These are phyloP conservation scores for Phytophthora gonapodyides DNA, from an alignment of 352 stramenopile species.

Conservation along the genomic window DNA sequence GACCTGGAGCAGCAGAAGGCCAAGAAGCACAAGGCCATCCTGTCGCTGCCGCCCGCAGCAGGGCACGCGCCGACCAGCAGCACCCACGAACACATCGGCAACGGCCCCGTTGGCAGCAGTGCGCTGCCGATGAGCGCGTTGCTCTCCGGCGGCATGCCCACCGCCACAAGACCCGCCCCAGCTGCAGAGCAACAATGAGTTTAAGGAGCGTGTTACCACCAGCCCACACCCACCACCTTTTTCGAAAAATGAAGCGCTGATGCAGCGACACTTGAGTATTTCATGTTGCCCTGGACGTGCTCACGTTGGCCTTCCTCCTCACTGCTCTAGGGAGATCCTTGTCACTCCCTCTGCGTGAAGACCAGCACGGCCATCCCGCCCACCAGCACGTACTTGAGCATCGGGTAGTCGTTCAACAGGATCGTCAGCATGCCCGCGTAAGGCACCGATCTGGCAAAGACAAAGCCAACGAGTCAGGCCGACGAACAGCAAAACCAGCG, in stretches of 20 bases:
- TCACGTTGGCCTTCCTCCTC: not conserved
- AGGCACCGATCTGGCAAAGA: slow-evolving; percentile 83
- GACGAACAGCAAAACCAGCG: slow-evolving; percentile 4
- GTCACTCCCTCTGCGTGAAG: slow-evolving; percentile 81
- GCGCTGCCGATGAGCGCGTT: slow-evolving; percentile 43
- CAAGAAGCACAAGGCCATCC: slow-evolving; percentile 23
- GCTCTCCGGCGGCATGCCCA: slow-evolving; percentile 26
- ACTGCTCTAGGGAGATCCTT: not conserved
- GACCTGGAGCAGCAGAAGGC: slow-evolving; percentile 41
- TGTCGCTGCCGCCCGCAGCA: slow-evolving; percentile 3
- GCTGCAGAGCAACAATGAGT: slow-evolving; percentile 37
- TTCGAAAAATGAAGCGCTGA: slow-evolving; percentile 38
- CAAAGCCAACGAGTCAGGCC: slow-evolving; percentile 15
- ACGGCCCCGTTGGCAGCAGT: slow-evolving; percentile 28
- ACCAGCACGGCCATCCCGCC: slow-evolving; percentile 81
- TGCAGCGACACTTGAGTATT: slow-evolving; percentile 41
- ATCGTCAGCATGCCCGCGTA: slow-evolving; percentile 99
- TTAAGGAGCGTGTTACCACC: slow-evolving; percentile 21
- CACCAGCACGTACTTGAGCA: slow-evolving; percentile 93
- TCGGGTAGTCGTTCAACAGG: slow-evolving; percentile 98
- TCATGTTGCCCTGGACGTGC: slow-evolving; percentile 8
- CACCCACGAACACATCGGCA: slow-evolving; percentile 13
- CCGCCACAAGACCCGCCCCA: slow-evolving; percentile 12
- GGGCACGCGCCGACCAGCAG: not conserved
- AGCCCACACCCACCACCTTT: slow-evolving; percentile 14